phyloP scores from a whole-genome alignment of 2,329 filamentous ascomycete species.

The Claviceps sp. region DNA sequence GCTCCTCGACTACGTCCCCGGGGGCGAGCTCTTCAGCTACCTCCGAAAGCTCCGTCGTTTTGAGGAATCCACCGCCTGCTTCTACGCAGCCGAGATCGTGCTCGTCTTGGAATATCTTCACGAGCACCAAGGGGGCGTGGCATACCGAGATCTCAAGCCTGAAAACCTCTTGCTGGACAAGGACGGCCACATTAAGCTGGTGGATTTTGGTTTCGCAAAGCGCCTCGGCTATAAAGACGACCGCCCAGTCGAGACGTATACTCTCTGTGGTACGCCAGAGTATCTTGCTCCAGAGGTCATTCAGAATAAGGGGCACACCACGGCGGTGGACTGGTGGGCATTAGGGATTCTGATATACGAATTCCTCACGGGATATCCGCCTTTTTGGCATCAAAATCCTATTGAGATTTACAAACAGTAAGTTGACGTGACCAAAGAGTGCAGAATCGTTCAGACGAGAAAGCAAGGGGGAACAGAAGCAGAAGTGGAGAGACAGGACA shows the following conservation, averaged over 20 bases:
- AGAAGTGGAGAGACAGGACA: too few species aligned
- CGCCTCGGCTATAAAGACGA: conserved; percentile 46
- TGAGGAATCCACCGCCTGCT: conserved; percentile 63
- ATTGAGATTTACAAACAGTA: conserved; percentile 77
- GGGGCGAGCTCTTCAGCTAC: conserved; percentile 76
- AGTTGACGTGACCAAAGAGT: conserved; percentile 13
- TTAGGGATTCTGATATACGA: conserved; percentile 75
- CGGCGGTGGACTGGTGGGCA: conserved; percentile 79
- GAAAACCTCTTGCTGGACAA: conserved; percentile 70
- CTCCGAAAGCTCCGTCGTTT: conserved; percentile 65
- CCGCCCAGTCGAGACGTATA: conserved; percentile 57
- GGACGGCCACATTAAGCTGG: conserved; percentile 67
- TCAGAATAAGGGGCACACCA: conserved; percentile 63
- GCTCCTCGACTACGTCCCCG: conserved; percentile 71
- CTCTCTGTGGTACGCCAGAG: conserved; percentile 70
- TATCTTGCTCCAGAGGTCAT: conserved; percentile 79
- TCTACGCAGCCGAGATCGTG: conserved; percentile 76
- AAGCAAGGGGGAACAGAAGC: too few species aligned
- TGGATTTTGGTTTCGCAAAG: conserved; percentile 80
- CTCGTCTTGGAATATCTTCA: conserved; percentile 70
- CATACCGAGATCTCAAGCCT: conserved; percentile 71
- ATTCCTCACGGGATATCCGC: conserved; percentile 72
- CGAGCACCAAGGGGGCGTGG: conserved; percentile 62
- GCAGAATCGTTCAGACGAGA: too few species aligned
- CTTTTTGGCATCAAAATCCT: conserved; percentile 77